These are phyloP conservation scores for Capronia epimyces DNA, from an alignment of 2,329 filamentous ascomycete species.

Conservation along the genomic window DNA sequence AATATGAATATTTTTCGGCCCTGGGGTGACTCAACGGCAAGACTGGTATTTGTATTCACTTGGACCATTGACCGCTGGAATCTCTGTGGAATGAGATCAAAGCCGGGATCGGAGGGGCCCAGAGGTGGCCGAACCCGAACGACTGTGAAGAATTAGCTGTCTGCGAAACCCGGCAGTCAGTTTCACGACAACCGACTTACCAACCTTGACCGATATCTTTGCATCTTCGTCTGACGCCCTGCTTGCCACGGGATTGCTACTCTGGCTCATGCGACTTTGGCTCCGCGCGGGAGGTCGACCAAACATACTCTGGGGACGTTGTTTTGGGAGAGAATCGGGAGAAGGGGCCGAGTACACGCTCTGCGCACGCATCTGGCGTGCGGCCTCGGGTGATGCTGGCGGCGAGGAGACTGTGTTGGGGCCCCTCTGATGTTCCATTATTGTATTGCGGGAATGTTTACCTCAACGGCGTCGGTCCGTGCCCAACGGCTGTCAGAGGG, in stretches of 20 bases:
- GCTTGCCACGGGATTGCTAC: conserved; percentile 66
- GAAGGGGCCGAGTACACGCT: conserved; percentile 27
- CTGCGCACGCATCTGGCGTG: conserved; percentile 22
- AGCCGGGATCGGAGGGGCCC: conserved; percentile 78
- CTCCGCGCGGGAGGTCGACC: conserved; percentile 63
- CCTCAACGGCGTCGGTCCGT: neutral
- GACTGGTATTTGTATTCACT: conserved; percentile 74
- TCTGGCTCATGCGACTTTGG: conserved; percentile 75
- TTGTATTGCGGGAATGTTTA: conserved; percentile 1
- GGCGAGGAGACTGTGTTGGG: conserved; percentile 25
- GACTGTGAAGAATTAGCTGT: conserved; percentile 48
- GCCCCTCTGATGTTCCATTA: conserved; percentile 1
- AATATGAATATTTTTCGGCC: conserved; percentile 95
- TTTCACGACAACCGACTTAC: conserved; percentile 51
- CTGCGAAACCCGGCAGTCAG: neutral
- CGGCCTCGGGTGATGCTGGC: conserved; percentile 26
- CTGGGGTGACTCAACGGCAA: conserved; percentile 84
- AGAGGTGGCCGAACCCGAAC: conserved; percentile 89
- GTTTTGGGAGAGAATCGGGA: conserved; percentile 31
- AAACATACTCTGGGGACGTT: conserved; percentile 75
- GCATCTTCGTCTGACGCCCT: conserved; percentile 83
- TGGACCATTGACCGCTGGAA: conserved; percentile 93
- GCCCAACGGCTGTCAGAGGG: conserved; percentile 9
- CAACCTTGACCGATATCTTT: conserved; percentile 91
- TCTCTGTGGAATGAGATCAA: conserved; percentile 87